Base-by-base conservation (phyloP, 2,329 filamentous ascomycete genomes). In the Fusarium austroafricanum region DNA sequence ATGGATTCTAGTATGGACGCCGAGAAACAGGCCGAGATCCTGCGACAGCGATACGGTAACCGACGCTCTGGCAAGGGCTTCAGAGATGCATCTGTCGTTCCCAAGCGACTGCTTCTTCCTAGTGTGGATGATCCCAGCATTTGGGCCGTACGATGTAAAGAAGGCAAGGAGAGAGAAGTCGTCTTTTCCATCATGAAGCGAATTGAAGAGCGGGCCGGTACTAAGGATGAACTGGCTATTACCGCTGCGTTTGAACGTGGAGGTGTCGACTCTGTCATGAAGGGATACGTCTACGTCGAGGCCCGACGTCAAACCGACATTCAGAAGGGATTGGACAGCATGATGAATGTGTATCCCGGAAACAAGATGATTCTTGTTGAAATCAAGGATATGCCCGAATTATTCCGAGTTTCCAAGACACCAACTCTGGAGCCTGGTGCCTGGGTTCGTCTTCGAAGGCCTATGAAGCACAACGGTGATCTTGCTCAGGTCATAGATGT, bases 381-480 rank as follows among this genome's bases (percentile, higher is more conserved):
- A 47, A 94, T 98, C 74, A 97, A 97, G 78, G 96, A 99, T 79
- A 97, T 97, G 90, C 95, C 96, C 3, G 96, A 98, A 79, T 86
- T 99, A n/a, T 85, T 99, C 18, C 89, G 94, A 51, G 93, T 97
- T 28, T 90, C 89, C 63, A 97, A 97, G 82, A 95, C 92, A 4
- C 92, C 94, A 46, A 89, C 90, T 26, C 83, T 99, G 33, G 89
- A 96, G 72, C 92, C 91, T 11, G 95, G 95, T 67, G 93, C 93
- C 37, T 99, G 96, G 87, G 95, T 98, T 51, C 93, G 96, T 67
- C 89, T 98, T 67, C 90, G 89, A 77, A 88, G 92, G 54, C 90
- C 89, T 4, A 86, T 90, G 43, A 92, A 94, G 76, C 96, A 99
- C 79, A 88, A 89, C 39, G 92, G 92, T 20, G 96, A 99, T 83